Evolutionary conservation across 345 rosid genomes (phyloP).

Genomic region (Brassica carinata): DNA sequence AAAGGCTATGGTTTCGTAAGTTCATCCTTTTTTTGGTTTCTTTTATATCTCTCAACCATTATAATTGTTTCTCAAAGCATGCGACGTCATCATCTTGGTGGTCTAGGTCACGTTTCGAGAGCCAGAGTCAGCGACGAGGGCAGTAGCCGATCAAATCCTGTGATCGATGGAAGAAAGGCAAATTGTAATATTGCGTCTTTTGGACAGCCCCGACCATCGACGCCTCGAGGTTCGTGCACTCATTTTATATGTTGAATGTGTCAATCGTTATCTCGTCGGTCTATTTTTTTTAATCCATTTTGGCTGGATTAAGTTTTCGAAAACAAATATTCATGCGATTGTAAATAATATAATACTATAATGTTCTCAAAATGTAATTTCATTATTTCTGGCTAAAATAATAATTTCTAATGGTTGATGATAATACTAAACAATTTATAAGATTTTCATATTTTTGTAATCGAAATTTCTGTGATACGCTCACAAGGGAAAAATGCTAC

Average conservation of each 20-base stretch:
- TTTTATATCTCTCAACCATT: not conserved
- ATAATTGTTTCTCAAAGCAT: not conserved
- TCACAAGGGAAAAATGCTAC: not conserved
- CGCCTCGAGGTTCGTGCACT: conserved; percentile 65
- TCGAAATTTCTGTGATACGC: not conserved
- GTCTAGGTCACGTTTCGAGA: conserved; percentile 84
- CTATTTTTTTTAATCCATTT: not conserved
- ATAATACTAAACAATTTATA: not conserved
- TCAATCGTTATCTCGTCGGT: conserved; percentile 5
- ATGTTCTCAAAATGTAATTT: not conserved
- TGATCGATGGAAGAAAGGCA: conserved; percentile 88
- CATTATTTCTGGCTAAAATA: not conserved
- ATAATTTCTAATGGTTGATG: not conserved
- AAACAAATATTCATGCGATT: not conserved
- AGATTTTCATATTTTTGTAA: not conserved
- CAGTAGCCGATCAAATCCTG: conserved; percentile 78
- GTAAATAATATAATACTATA: not conserved
- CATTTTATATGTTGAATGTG: not conserved
- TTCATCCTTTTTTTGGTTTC: not conserved
- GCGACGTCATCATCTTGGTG: conserved; percentile 18
- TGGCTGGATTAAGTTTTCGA: not conserved
- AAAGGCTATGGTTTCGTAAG: conserved; percentile 98
- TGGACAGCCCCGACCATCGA: conserved; percentile 80
- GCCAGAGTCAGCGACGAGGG: conserved; percentile 83
- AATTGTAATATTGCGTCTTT: conserved; percentile 90